These are phyloP conservation scores for Trametes meyenii DNA, from an alignment of 768 basidiomycete genomes.

Conservation along the genomic window DNA sequence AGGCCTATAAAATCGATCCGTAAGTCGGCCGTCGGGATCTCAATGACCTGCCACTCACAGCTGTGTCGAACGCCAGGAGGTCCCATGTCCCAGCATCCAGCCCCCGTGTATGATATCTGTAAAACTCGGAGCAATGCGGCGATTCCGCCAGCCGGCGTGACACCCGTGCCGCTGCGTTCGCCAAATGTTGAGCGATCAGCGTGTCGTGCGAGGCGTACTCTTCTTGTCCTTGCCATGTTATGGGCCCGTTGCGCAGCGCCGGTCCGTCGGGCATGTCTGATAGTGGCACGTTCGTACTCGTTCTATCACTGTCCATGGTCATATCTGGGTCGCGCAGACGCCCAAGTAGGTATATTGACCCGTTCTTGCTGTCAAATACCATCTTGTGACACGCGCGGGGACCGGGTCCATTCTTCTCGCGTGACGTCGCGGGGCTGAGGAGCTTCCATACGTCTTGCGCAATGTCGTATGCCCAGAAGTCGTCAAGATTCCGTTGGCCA, in stretches of 20 bases:
- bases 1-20: constrained; percentile 41
- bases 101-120: constrained; percentile 71
- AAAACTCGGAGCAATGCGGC: constrained; percentile 68
- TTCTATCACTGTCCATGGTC: too few relatives aligned
- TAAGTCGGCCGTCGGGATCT: not conserved
- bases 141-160: not conserved
- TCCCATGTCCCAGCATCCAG: constrained; percentile 71
- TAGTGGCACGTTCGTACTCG: too few relatives aligned
- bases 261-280: not conserved
- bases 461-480: constrained; percentile 78
- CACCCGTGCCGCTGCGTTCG: not conserved
- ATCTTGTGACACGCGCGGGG: constrained; percentile 81
- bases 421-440: constrained; percentile 55
- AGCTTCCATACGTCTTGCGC: constrained; percentile 61
- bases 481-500: constrained; percentile 69
- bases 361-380: constrained; percentile 73
- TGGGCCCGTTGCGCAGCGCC: not conserved
- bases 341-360: constrained; percentile 74
- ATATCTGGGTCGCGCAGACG: constrained; percentile 61
- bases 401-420: constrained; percentile 66
- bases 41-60: constrained; percentile 44
- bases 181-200: not conserved
- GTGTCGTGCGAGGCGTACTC: not conserved
- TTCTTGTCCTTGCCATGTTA: too few relatives aligned
- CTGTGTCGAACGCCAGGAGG: constrained; percentile 64